Evolutionary conservation across 2,329 filamentous ascomycete species (phyloP).

Genomic region (Botryosphaeria dothidea): DNA sequence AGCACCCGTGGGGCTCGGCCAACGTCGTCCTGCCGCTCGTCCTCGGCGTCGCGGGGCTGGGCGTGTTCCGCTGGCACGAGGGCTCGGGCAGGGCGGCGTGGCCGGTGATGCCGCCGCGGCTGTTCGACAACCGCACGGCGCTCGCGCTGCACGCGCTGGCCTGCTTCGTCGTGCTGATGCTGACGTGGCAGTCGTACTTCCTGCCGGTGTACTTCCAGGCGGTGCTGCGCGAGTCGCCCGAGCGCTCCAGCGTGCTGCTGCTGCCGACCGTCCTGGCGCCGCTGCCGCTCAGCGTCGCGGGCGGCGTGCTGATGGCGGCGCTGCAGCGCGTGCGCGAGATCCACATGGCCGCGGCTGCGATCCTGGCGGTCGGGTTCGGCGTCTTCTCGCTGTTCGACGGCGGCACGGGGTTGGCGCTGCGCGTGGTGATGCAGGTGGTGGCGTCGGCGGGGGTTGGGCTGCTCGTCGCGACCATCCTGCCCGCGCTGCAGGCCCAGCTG

Average conservation of each 20-base stretch:
- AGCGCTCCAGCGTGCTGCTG: slow-evolving; percentile 37
- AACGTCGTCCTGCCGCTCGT: slow-evolving; percentile 38
- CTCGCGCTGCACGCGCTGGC: slow-evolving; percentile 20
- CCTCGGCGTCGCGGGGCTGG: slow-evolving; percentile 38
- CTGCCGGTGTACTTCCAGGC: slow-evolving; percentile 47
- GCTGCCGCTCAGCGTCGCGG: slow-evolving; percentile 28
- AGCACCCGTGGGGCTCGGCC: slow-evolving; percentile 35
- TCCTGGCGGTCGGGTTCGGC: slow-evolving; percentile 16
- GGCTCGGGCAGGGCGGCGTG: slow-evolving; percentile 35
- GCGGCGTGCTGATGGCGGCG: slow-evolving; percentile 32
- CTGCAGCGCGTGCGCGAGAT: too few relatives aligned
- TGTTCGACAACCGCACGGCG: slow-evolving; percentile 30
- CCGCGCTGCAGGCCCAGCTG: slow-evolving; percentile 32
- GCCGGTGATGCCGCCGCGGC: slow-evolving; percentile 39
- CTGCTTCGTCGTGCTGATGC: slow-evolving; percentile 31
- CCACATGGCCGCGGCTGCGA: slow-evolving; percentile 28
- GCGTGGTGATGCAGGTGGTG: slow-evolving; percentile 30
- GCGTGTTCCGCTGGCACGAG: slow-evolving; percentile 31
- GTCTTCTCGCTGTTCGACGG: slow-evolving; percentile 25
- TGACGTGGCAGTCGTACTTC: slow-evolving; percentile 43
- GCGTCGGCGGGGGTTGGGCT: slow-evolving; percentile 29
- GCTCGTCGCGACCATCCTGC: slow-evolving; percentile 30
- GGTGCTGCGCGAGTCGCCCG: slow-evolving; percentile 25
- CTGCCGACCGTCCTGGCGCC: slow-evolving; percentile 32
- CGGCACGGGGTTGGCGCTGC: slow-evolving; percentile 19